These are phyloP conservation scores for Pseudonectria buxi DNA, from an alignment of 2,329 filamentous ascomycete genomes.

Conservation along the genomic window DNA sequence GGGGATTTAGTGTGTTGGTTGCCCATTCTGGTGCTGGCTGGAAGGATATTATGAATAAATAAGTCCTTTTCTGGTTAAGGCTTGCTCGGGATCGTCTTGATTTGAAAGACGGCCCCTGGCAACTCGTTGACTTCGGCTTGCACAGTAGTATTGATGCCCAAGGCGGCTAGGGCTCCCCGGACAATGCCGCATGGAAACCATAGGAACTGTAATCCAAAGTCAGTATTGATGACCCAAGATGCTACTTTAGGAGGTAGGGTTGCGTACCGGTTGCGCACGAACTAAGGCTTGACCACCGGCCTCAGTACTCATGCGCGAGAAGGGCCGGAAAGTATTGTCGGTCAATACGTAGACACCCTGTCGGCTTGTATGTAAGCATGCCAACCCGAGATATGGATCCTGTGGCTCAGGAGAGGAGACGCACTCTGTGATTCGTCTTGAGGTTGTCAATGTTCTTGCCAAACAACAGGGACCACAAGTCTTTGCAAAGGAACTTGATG, in stretches of 20 bases:
- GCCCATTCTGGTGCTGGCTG: neutral
- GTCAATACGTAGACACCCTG: conserved; percentile 93
- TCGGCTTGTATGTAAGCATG: conserved; percentile 4
- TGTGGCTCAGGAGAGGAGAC: conserved; percentile 12
- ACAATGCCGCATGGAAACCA: conserved; percentile 95
- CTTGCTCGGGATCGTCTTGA: conserved; percentile 72
- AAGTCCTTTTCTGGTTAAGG: conserved; percentile 17
- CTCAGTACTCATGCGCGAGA: conserved; percentile 83
- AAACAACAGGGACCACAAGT: conserved; percentile 91
- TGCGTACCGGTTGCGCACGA: conserved; percentile 70
- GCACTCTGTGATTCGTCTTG: conserved; percentile 90
- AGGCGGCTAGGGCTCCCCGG: conserved; percentile 79
- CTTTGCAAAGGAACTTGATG: conserved; percentile 98
- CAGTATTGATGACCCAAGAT: conserved; percentile 4
- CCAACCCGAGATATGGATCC: neutral
- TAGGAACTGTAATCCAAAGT: conserved; percentile 59
- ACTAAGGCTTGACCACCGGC: conserved; percentile 64
- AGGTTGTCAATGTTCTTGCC: conserved; percentile 97
- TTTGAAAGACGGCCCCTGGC: conserved; percentile 88
- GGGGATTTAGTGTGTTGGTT: neutral
- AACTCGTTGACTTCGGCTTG: conserved; percentile 85
- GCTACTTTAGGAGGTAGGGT: conserved; percentile 4
- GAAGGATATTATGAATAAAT: conserved; percentile 19
- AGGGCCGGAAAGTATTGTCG: conserved; percentile 83
- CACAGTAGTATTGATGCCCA: conserved; percentile 87